phyloP scores from a whole-genome alignment of 78 protist species.

The Thecamonas trahens region DNA sequence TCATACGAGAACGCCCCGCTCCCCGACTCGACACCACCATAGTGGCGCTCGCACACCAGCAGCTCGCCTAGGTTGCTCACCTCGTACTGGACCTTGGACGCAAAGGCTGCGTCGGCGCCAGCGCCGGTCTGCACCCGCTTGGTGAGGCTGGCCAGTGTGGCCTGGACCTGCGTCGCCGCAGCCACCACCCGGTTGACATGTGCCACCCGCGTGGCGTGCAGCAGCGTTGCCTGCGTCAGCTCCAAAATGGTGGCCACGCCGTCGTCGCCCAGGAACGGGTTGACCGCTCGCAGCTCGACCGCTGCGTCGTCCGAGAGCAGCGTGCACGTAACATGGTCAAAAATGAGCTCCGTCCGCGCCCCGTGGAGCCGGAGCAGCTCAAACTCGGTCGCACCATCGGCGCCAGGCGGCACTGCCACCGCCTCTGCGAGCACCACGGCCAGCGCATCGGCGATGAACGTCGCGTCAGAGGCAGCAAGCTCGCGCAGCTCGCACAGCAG shows the following conservation, averaged over 20 bases:
- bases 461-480: background rate
- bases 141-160: no score
- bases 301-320: background rate
- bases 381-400: no score
- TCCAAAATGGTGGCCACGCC: background rate
- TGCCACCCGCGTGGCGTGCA: constrained; percentile 5
- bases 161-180: background rate
- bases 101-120: constrained; percentile 2
- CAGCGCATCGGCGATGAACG: background rate
- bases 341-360: background rate
- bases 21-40: background rate
- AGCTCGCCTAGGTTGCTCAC: constrained; percentile 16
- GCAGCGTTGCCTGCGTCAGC: background rate
- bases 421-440: no score
- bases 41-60: constrained; percentile 1
- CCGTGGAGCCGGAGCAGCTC: background rate
- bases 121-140: background rate
- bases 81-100: no score
- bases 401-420: no score
- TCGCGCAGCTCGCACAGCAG: background rate
- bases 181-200: constrained; percentile 1
- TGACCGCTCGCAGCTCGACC: constrained; percentile 1
- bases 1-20: constrained; percentile 26
- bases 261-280: constrained; percentile 19
- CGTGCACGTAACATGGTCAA: background rate